Evolutionary conservation across 2,329 filamentous ascomycete genomes (phyloP), one percentile per base, ranked within the genome.

Genomic region (Ophiostoma perfectum): DNA sequence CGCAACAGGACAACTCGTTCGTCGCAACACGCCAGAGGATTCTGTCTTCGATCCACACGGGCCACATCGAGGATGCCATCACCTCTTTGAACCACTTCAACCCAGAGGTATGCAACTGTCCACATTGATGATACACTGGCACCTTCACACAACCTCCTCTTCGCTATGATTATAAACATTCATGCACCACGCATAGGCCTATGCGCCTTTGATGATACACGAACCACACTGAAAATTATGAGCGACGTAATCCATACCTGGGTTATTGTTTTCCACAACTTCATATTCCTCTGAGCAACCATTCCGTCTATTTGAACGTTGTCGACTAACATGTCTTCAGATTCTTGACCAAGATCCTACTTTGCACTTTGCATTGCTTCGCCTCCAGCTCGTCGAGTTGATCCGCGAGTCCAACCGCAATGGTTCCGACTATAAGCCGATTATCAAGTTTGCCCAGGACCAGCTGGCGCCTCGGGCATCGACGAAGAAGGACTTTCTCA

Each of bases 161-260:
- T 81, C 86, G 84, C 86, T 80, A 93, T 95, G 95, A 99, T 99
- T 97, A 97, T 83, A 91, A 85, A 90, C 93, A 88, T 96, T 78
- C 94, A 99, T 99, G 95, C 95, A 99, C 95, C 95, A 99, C 95
- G 93, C 95, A 92, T 95, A 98, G 84, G 84, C 85, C 87, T 88
- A 86, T 83, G 83, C 87, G 88, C 88, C 86, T 80, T 87, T 95
- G 95, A 96, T 96, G 94, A 98, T 85, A 87, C 58, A 88, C 89
- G 83, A 86, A 86, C 85, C 85, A 87, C 84, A 81, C 81, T 80
- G 77, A 79, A 72, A 74, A 74, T 74, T 89, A 93, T 95, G 92
- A 96, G 83, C 84, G 74, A 71, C 41, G 60, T 52, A 58, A 65
- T 69, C 5, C 49, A 55, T 67, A 64, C 41, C 8, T 36, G 63